Base-by-base conservation (phyloP, 2,329 filamentous ascomycete species). In the Ophiocordyceps camponoti-saundersi region DNA sequence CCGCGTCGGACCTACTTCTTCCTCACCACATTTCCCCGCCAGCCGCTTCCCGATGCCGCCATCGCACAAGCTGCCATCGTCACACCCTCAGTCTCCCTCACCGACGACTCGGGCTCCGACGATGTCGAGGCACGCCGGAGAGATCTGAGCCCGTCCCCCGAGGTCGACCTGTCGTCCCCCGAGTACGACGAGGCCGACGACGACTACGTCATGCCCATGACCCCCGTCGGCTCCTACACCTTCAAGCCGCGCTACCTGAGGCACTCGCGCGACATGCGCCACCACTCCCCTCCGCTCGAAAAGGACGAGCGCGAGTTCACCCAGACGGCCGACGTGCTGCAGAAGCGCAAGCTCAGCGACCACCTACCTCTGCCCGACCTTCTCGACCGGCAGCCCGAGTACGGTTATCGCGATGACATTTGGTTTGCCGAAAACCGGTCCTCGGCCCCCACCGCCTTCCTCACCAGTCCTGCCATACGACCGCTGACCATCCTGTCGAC, bases 221-320 rank as follows among this genome's bases (percentile, higher is more conserved):
- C 77, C 1, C 79, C 80, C 13, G 75, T 76, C 47, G 75, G 78
- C 12, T 78, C 78, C 7, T 83, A 83, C 56, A 75, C 78, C 7
- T 83, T 83, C 56, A 75, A 80, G 8, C 65, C 69, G 42, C 65
- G 63, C 30, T 57, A 64, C 45, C 60, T 64, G 44, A 62, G 62
- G 53, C 63, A 59, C 50, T 58, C 58, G 48, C 58, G 63, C 56
- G 59, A 65, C 53, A 56, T 61, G 49, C 79, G 85, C 49, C 83
- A 82, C n/a, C 79, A 83, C 22, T 92, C 86, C 52, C 89, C 90
- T 46, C 87, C 88, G 16, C 72, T 96, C 36, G 90, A 96, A 66
- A 87, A 85, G 56, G 90, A 96, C 56, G 90, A 96, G 70, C 85
- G 84, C 59, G 92, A 96, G 64, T 98, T 98, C 59, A 95, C 90